Conservation (phyloP, 2,329 filamentous ascomycete genomes). For the Ophiostoma quercus region DNA sequence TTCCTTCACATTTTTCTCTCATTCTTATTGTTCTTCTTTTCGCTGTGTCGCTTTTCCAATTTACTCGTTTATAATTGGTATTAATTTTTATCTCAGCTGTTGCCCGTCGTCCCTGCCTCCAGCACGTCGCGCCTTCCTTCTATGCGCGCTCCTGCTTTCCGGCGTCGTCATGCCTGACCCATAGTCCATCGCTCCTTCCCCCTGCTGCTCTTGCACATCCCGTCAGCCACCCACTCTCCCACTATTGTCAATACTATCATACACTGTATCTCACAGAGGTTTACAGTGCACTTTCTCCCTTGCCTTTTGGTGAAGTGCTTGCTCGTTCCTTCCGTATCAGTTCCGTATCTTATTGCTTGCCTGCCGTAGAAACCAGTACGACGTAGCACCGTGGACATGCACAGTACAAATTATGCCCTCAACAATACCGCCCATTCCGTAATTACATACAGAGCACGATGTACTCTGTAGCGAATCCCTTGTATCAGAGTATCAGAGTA, state of each 20-base stretch:
- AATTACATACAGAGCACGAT: too few species aligned
- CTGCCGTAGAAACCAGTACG: background rate
- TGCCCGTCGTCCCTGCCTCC: background rate
- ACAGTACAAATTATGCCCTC: background rate
- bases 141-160: background rate
- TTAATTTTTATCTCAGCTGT: background rate
- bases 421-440: background rate
- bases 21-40: background rate
- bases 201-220: background rate
- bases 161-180: conserved; percentile 13
- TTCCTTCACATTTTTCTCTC: conserved; percentile 1
- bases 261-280: too few species aligned
- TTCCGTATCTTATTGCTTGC: background rate
- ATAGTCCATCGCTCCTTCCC: background rate
- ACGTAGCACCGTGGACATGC: background rate
- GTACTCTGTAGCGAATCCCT: background rate
- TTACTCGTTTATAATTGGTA: background rate
- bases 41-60: background rate
- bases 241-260: too few species aligned
- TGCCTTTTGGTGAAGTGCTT: background rate
- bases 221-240: background rate
- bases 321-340: background rate
- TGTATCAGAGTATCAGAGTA: background rate
- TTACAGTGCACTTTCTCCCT: background rate
- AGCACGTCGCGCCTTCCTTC: background rate